Evolutionary conservation across 192 early-diverging fungal species (phyloP), one percentile per base, ranked within the genome.

Genomic region (Linnemannia hyalina): DNA sequence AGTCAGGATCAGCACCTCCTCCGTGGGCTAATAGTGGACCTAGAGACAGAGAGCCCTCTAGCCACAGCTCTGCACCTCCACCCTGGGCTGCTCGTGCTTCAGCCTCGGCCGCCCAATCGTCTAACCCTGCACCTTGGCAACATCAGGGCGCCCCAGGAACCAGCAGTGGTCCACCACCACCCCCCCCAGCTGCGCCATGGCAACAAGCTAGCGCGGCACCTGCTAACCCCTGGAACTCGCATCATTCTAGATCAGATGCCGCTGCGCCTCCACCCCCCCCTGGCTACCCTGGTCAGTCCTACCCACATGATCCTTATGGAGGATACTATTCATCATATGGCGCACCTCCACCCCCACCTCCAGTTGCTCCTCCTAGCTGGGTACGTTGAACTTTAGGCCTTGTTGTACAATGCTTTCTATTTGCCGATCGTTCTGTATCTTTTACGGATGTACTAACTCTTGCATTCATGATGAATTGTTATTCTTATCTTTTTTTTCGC

Each of bases 141-240:
- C 87, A 89, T 40, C 87, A 85, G 68, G 82, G 77, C 8, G 77
- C 82, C 44, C 72, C 73, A 63, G 85, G 82, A 72, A 81, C 80
- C 29, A 29, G 70, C 22, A 46, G 60, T 47, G 20, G 40, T 10
- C 78, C 88, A 32, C 74, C 88, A 35, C 81, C 81, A 4, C 87
- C 87, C 20, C 63, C 77, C 29, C 32, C 77, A 41, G 75, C 76
- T 42, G 73, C 80, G 29, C 80, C 80, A 22, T 88, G 82, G 80
- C 76, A 84, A 70, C 78, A 78, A 46, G 35, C 74, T 38, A 41
- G 47, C 41, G 41, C 52, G 22, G 13, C 77, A 38, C 32, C 82
- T n/a, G 57, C 77, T 42, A 32, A 63, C 52, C 78, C 77, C 20
- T 83, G 82, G 77, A 79, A 35, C 42, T 42, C 73, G 26, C 60